Evolutionary conservation across 495 filamentous ascomycete genomes (phyloP).

Genomic region (Lasiosphaeria hispida): DNA sequence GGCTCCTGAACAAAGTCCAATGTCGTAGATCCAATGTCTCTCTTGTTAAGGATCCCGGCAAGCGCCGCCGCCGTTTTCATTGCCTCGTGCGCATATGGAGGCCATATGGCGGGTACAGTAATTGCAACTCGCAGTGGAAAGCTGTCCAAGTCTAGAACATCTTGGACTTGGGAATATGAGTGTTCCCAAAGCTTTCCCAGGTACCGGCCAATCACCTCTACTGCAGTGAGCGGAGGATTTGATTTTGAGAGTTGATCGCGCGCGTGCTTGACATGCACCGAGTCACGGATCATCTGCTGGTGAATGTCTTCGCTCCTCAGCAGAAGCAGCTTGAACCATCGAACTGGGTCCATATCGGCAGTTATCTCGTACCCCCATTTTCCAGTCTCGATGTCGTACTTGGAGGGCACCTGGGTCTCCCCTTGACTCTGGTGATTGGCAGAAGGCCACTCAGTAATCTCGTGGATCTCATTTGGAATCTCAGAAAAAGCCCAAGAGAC

Average conservation of each 20-base stretch:
- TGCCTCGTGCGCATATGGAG: slow-evolving; percentile 20
- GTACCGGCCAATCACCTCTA: slow-evolving; percentile 18
- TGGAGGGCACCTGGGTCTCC: slow-evolving; percentile 25
- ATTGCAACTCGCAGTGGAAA: slow-evolving; percentile 26
- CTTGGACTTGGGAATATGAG: slow-evolving; percentile 17
- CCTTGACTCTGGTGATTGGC: slow-evolving; percentile 6
- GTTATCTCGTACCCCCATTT: slow-evolving; percentile 28
- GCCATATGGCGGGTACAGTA: slow-evolving; percentile 34
- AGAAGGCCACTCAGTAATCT: slow-evolving; percentile 24
- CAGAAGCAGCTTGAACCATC: slow-evolving; percentile 33
- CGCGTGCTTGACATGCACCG: slow-evolving; percentile 2
- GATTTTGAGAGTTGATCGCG: slow-evolving; percentile 4
- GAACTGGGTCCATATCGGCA: slow-evolving; percentile 19
- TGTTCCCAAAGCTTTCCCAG: slow-evolving; percentile 25
- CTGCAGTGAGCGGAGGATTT: too few relatives aligned
- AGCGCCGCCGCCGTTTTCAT: slow-evolving; percentile 23
- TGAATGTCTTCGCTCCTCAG: slow-evolving; percentile 21
- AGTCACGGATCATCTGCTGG: slow-evolving; percentile 16
- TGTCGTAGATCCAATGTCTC: slow-evolving; percentile 23
- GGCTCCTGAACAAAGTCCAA: slow-evolving; percentile 26
- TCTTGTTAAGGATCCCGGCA: slow-evolving; percentile 18
- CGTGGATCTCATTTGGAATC: slow-evolving; percentile 22
- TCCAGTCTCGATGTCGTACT: slow-evolving; percentile 17
- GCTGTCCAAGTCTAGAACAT: slow-evolving; percentile 19
- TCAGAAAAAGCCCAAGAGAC: slow-evolving; percentile 24